These are phyloP conservation scores for Rubia yunnanensis DNA, from an alignment of 257 asterid genomes.

Conservation along the genomic window DNA sequence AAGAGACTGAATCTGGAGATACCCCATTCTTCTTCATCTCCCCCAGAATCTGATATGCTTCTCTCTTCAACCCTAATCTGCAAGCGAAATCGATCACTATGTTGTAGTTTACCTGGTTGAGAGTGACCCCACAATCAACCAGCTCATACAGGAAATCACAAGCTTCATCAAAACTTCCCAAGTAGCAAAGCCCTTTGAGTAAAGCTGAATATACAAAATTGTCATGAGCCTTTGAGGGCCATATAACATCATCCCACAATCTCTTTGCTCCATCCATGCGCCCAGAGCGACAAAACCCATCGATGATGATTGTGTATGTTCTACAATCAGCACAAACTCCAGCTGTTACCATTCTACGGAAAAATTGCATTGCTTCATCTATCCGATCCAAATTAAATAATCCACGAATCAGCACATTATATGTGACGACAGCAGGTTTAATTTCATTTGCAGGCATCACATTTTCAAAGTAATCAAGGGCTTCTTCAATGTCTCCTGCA, in stretches of 20 bases:
- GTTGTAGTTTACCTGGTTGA: conserved; percentile 58
- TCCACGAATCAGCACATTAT: conserved; percentile 55
- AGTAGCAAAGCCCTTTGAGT: conserved; percentile 60
- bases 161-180: conserved; percentile 51
- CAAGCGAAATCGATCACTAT: conserved; percentile 61
- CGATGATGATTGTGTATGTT: conserved; percentile 52
- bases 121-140: conserved; percentile 56
- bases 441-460: conserved; percentile 56
- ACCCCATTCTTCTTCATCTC: conserved; percentile 81
- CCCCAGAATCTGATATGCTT: conserved; percentile 65
- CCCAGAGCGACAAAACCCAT: conserved; percentile 41
- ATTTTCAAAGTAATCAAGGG: conserved; percentile 34
- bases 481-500: conserved; percentile 48
- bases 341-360: conserved; percentile 29
- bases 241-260: conserved; percentile 53
- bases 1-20: conserved; percentile 66
- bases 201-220: conserved; percentile 58
- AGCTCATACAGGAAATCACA: conserved; percentile 64
- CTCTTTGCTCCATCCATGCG: conserved; percentile 54
- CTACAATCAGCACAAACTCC: conserved; percentile 49
- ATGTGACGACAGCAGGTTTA: conserved; percentile 57
- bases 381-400: conserved; percentile 43
- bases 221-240: conserved; percentile 77
- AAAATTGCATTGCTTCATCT: conserved; percentile 62
- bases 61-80: conserved; percentile 58